Base-by-base conservation (phyloP, 805 yeast genomes). In the Kregervanrija fluxuum region DNA sequence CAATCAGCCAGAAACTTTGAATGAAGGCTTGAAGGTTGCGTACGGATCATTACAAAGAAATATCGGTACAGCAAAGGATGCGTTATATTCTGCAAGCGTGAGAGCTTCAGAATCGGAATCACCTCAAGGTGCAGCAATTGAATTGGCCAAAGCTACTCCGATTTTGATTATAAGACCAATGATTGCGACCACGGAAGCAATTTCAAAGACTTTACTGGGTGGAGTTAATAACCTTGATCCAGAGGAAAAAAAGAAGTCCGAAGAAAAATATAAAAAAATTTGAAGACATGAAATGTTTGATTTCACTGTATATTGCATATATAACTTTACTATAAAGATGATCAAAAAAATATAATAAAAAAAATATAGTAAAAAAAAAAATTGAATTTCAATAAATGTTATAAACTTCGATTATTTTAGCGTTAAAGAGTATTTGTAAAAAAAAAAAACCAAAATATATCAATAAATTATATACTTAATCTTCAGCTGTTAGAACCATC, bases 111-210 rank as follows among this genome's bases (percentile, higher is more conserved):
- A 75, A n/a, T 71, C 82, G 30, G 82, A 79, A 0, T 77, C 73
- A 48, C 79, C 87, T 0, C 82, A 77, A 53, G 82, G 73, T 4
- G 86, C 90, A 0, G 75, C 86, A 0, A 63, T 70, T 14, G 80
- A 87, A 1, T 69, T 88, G 11, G 81, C 85, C 11, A 77, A 75
- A 50, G 87, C 84, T 0, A 79, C 95, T 1, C 97, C 97, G 0
- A 77, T 87, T 12, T 81, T 87, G 14, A 62, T 90, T 12, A 71
- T 90, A 2, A 63, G 96, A 37, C 96, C 97, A 2, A 73, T 88
- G 49, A 88, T 90, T 54, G 98, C 97, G 2, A 88, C 95, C 0
- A 85, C 96, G 0, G 96, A 88, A 59, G 95, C 95, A 0, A 71
- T 90, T 6, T 82, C 91, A 5, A 85, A 80, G 55, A 75, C 95